phyloP scores from a whole-genome alignment of 169 alveolate species.

The Babesia bovis region DNA sequence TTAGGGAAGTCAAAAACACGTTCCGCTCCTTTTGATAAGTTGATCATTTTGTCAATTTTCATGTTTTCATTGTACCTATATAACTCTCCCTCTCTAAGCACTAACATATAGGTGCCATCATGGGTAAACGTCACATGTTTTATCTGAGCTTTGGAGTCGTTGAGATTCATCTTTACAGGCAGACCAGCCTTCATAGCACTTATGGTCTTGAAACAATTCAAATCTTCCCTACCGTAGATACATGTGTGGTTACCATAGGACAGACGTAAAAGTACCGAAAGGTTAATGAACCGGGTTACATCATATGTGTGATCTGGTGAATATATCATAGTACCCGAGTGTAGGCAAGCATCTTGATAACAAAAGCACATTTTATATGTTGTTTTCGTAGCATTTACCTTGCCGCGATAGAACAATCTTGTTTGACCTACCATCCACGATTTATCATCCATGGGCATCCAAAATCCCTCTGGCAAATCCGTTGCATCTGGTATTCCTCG shows the following conservation, averaged over 20 bases:
- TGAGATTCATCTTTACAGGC: background rate
- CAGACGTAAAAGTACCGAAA: conserved; percentile 2
- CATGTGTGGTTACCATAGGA: conserved; percentile 4
- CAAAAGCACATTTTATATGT: conserved; percentile 53
- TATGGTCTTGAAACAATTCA: conserved; percentile 20
- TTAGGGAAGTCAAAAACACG: conserved; percentile 21
- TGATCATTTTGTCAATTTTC: background rate
- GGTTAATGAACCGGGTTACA: conserved; percentile 11
- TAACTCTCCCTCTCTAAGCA: conserved; percentile 11
- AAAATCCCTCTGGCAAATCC: conserved; percentile 29
- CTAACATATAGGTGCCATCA: background rate
- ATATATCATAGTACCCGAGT: conserved; percentile 28
- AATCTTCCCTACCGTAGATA: conserved; percentile 29
- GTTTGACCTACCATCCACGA: conserved; percentile 11
- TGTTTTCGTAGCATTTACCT: conserved; percentile 3
- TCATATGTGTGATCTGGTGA: conserved; percentile 27
- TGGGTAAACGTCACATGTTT: conserved; percentile 1
- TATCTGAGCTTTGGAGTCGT: background rate
- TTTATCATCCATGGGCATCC: conserved; percentile 24
- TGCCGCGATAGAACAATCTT: conserved; percentile 12
- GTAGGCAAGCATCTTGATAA: conserved; percentile 16
- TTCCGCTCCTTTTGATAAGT: background rate
- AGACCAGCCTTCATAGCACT: conserved; percentile 7
- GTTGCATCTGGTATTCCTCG: background rate
- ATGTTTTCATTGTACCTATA: conserved; percentile 1